Conservation (phyloP, 306 rosid species). For the Lathyrus aphaca region DNA sequence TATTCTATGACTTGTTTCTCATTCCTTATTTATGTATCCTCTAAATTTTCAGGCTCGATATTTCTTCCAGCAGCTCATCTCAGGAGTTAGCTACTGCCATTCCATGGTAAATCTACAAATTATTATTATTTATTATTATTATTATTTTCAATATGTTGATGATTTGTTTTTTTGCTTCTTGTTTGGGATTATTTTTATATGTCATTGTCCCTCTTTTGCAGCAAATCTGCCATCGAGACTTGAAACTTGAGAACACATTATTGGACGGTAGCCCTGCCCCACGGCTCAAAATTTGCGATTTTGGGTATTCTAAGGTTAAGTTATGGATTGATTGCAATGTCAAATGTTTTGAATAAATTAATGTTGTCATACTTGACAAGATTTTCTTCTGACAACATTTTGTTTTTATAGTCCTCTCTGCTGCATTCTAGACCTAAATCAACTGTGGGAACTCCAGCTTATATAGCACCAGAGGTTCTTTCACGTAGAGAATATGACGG, state of each 20-base stretch:
- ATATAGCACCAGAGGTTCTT: slow-evolving; percentile 91
- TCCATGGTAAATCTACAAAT: slow-evolving; percentile 54
- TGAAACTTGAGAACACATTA: slow-evolving; percentile 83
- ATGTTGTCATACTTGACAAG: not conserved
- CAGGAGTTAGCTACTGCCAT: slow-evolving; percentile 87
- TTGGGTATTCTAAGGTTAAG: slow-evolving; percentile 85
- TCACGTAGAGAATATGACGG: slow-evolving; percentile 87
- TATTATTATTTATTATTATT: not conserved
- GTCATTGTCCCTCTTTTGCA: slow-evolving; percentile 41
- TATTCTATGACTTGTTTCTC: slow-evolving; percentile 30
- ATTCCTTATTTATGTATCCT: slow-evolving; percentile 24
- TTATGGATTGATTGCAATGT: slow-evolving; percentile 31
- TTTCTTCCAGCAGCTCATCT: slow-evolving; percentile 94
- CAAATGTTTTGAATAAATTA: slow-evolving; percentile 32
- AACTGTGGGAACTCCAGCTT: slow-evolving; percentile 86
- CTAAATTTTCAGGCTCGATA: slow-evolving; percentile 69
- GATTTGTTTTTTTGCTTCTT: slow-evolving; percentile 19
- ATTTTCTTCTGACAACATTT: slow-evolving; percentile 41
- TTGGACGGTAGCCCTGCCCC: slow-evolving; percentile 92
- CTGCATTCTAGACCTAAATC: slow-evolving; percentile 89
- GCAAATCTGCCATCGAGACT: slow-evolving; percentile 90
- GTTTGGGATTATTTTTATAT: slow-evolving; percentile 18
- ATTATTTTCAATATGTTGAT: slow-evolving; percentile 9
- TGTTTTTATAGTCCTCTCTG: slow-evolving; percentile 69
- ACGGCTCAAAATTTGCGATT: slow-evolving; percentile 83